phyloP scores from a whole-genome alignment of 208 protist species.

The Crithidia bombi region DNA sequence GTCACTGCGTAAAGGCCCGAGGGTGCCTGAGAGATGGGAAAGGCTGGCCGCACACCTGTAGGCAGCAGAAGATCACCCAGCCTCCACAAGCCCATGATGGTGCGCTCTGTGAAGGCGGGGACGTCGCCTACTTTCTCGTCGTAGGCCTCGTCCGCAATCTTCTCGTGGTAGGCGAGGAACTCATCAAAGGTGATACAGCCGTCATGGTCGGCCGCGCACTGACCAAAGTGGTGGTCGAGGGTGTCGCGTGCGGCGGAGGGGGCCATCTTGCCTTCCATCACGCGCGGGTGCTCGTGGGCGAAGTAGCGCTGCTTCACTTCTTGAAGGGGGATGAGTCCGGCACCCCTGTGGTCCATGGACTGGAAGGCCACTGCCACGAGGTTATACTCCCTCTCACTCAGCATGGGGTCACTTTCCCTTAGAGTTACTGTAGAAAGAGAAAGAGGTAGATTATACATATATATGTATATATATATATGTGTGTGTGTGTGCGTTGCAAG shows the following conservation, averaged over 20 bases:
- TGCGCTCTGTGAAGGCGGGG: constrained; percentile 58
- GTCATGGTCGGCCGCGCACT: constrained; percentile 49
- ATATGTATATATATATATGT: no score
- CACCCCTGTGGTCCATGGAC: constrained; percentile 56
- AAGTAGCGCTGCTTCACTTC: constrained; percentile 67
- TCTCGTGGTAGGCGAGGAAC: constrained; percentile 81
- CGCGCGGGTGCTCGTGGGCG: constrained; percentile 69
- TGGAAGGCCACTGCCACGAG: constrained; percentile 57
- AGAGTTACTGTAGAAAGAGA: no score
- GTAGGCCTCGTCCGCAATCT: constrained; percentile 72
- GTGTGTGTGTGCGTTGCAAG: no score
- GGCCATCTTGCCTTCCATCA: constrained; percentile 76
- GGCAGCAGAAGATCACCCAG: constrained; percentile 77
- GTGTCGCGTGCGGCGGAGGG: constrained; percentile 67
- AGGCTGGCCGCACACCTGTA: constrained; percentile 68
- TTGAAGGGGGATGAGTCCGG: constrained; percentile 50
- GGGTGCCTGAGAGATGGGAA: constrained; percentile 48
- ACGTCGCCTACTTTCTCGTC: constrained; percentile 59
- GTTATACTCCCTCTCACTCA: constrained; percentile 32
- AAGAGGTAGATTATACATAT: no score
- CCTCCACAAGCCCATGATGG: constrained; percentile 75
- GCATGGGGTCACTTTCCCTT: constrained; percentile 24
- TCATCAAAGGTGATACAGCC: constrained; percentile 79
- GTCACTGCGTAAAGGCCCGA: constrained; percentile 63
- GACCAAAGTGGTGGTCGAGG: constrained; percentile 61